phyloP scores from a whole-genome alignment of 257 asterid genomes.

The Nicotiana obtusifolia region DNA sequence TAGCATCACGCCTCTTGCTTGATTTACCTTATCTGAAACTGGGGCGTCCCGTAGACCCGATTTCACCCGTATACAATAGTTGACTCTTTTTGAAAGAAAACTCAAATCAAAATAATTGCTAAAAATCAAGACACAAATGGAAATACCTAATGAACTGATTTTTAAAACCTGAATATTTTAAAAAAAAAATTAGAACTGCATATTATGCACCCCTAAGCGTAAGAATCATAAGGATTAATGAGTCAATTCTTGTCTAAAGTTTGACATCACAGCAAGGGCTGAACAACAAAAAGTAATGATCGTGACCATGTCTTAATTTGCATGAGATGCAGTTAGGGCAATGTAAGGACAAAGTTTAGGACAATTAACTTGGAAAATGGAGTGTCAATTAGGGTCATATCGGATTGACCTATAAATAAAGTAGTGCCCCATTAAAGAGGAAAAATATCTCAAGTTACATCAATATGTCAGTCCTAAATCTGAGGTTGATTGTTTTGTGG shows the following conservation, averaged over 20 bases:
- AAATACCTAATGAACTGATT: neutral
- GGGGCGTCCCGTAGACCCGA: too few relatives aligned
- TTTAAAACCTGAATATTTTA: too few relatives aligned
- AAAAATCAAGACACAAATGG: neutral
- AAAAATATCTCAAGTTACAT: neutral
- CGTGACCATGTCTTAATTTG: neutral
- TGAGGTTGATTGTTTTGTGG: neutral
- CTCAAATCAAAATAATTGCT: neutral
- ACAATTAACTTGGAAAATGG: neutral
- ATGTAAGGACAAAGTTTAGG: neutral
- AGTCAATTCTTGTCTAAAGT: neutral
- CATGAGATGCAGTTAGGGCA: neutral
- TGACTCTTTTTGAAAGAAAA: neutral
- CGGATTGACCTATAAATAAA: neutral
- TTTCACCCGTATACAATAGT: too few relatives aligned
- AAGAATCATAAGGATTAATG: neutral
- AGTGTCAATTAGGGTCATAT: neutral
- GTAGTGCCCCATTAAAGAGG: neutral
- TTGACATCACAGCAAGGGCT: neutral
- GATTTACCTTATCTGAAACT: too few relatives aligned
- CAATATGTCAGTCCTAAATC: neutral
- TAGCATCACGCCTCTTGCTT: too few relatives aligned
- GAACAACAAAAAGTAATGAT: neutral
- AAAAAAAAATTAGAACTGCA: too few relatives aligned
- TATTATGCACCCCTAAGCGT: neutral